Base-by-base conservation (phyloP, 2,329 filamentous ascomycete species). In the Plenodomus tracheiphilus region DNA sequence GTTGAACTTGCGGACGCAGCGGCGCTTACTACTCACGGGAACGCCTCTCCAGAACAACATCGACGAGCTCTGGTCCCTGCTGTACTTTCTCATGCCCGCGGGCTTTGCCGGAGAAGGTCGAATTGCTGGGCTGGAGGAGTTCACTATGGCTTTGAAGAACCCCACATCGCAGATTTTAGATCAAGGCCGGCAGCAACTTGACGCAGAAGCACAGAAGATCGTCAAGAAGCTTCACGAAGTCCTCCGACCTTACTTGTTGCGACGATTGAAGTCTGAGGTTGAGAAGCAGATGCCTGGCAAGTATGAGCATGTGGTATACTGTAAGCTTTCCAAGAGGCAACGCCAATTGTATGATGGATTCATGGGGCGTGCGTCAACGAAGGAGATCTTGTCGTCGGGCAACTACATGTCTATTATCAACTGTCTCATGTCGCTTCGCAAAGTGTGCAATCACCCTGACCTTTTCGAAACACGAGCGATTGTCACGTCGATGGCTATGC, bases 251-350 rank as follows among this genome's bases (percentile, higher is more conserved):
- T 97, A 97, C 66, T 81, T 99, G 10, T 80, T 99, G 6, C 86
- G 94, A 43, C 85, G 94, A 47, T 77, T 99, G 48, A 99, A 99
- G 74, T 89, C 91, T 38, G 94, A 99, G 66, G 94, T 99, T 5
- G 95, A 99, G 75, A 97, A 97, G 75, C 94, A 99, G 70, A 96
- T 99, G 89, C 94, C 95, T 0, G 92, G 85, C 53, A 99, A 99
- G 71, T 96, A 96, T 66, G 95, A 99, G 71, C 92, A 97, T 66
- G 91, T 99, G 17, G 89, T 97, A 56, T 92, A 96, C 65, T 99
- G 94, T 72, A 88, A 93, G 38, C 79, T 99, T 4, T 97, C 93
- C 6, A 97, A 97, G 71, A 86, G 94, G 19, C 94, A 99, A 69
- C 85, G 94, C 37, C 94, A 96, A 73, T 78, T 99, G 8, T 99